A percentile compares a stretch with the other conserved stretches of the same genome.
phyloP scores from a whole-genome alignment of 768 basidiomycete genomes.

The Termitomyces sp. region DNA sequence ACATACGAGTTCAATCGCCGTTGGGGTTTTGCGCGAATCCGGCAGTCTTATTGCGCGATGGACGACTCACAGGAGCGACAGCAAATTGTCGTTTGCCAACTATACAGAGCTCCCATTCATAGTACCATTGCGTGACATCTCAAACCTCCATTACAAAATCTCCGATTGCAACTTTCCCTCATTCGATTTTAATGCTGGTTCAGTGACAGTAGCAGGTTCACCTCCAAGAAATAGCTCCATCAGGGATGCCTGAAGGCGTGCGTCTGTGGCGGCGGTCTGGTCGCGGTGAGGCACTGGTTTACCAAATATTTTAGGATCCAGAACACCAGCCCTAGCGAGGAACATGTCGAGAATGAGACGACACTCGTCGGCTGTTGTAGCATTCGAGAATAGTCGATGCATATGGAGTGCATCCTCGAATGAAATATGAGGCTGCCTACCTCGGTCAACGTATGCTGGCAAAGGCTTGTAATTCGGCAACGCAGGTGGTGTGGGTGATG shows the following conservation, averaged over 20 bases:
- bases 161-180: constrained; percentile 6
- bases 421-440: constrained; percentile 21
- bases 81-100: background rate
- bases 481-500: background rate
- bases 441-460: constrained; percentile 10
- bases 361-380: constrained; percentile 77
- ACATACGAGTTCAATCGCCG: background rate
- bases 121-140: background rate
- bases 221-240: constrained; percentile 41
- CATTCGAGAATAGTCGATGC: constrained; percentile 57
- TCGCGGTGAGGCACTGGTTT: constrained; percentile 23
- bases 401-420: constrained; percentile 56
- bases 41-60: background rate
- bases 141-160: background rate
- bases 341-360: constrained; percentile 82
- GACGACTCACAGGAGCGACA: background rate
- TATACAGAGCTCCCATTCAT: background rate
- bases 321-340: constrained; percentile 53
- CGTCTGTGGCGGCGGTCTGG: constrained; percentile 17
- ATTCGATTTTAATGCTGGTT: constrained; percentile 5
- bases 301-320: constrained; percentile 24
- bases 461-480: constrained; percentile 14
- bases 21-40: constrained; percentile 1
- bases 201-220: constrained; percentile 2
- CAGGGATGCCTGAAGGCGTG: constrained; percentile 39